Conservation (phyloP, 345 rosid species). For the Anacardium occidentale region DNA sequence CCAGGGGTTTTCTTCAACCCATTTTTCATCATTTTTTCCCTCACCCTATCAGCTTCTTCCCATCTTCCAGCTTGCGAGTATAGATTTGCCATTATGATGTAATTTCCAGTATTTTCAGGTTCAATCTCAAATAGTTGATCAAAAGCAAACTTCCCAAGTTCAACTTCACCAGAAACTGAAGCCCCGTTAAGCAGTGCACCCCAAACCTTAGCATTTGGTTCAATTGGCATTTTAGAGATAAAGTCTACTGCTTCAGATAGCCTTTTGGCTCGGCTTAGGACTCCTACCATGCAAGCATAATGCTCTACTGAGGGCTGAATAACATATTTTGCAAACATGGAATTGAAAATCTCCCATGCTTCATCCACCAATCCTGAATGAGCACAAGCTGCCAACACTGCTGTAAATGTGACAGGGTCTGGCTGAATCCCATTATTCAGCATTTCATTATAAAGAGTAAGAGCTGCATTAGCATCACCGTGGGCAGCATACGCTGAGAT, state of each 20-base stretch:
- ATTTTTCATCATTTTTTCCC: slow-evolving; percentile 51
- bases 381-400: slow-evolving; percentile 73
- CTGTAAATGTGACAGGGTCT: slow-evolving; percentile 68
- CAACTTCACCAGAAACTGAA: slow-evolving; percentile 59
- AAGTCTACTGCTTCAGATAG: slow-evolving; percentile 72
- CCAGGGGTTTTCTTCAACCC: slow-evolving; percentile 82
- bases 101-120: slow-evolving; percentile 76
- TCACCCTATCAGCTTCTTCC: slow-evolving; percentile 72
- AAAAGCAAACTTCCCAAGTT: slow-evolving; percentile 58
- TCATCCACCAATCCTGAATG: slow-evolving; percentile 65
- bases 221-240: slow-evolving; percentile 60
- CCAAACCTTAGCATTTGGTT: slow-evolving; percentile 79
- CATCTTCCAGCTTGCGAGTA: slow-evolving; percentile 81
- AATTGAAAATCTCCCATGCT: slow-evolving; percentile 54
- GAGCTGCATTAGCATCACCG: slow-evolving; percentile 47
- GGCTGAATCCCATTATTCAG: slow-evolving; percentile 48
- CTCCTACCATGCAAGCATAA: slow-evolving; percentile 81
- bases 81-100: slow-evolving; percentile 72
- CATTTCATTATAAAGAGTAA: slow-evolving; percentile 58
- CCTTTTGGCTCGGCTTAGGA: slow-evolving; percentile 69
- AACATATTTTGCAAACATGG: slow-evolving; percentile 46
- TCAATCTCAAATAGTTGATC: slow-evolving; percentile 67
- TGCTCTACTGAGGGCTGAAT: slow-evolving; percentile 69
- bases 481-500: slow-evolving; percentile 74
- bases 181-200: slow-evolving; percentile 89